A percentile compares a stretch with the other conserved stretches of the same genome.
Conservation (phyloP, 257 asterid genomes). For the Solanum tarapatanum region DNA sequence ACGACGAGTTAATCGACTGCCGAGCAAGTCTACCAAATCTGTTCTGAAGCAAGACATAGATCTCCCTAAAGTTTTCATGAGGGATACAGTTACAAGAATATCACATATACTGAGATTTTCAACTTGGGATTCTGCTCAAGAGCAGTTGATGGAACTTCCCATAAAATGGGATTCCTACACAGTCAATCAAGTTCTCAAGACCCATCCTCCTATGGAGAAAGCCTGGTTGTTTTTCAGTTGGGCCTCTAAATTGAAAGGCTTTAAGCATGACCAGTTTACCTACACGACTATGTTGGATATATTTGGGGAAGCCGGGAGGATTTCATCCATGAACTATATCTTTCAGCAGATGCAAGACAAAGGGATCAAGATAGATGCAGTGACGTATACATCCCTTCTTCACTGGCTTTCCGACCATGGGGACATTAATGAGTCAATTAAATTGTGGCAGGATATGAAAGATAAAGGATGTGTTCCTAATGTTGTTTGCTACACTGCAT, state of each 20-base stretch:
- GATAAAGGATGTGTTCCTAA: conserved; percentile 59
- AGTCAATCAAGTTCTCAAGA: conserved; percentile 76
- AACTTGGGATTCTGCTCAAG: conserved; percentile 74
- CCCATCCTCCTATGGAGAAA: conserved; percentile 92
- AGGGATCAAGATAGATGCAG: conserved; percentile 61
- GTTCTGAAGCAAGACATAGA: conserved; percentile 13
- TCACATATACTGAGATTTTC: conserved; percentile 58
- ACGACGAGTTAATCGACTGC: conserved; percentile 9
- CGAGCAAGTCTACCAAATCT: conserved; percentile 14
- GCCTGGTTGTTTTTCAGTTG: conserved; percentile 94
- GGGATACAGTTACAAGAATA: conserved; percentile 40
- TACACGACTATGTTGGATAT: conserved; percentile 94
- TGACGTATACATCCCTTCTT: conserved; percentile 68
- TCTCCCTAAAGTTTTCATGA: conserved; percentile 28
- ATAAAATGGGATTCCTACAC: conserved; percentile 85
- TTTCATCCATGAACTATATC: conserved; percentile 63
- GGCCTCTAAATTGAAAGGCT: conserved; percentile 41
- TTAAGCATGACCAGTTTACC: conserved; percentile 87
- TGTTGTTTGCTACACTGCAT: conserved; percentile 81
- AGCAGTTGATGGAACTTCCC: conserved; percentile 40
- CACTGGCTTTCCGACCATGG: conserved; percentile 83
- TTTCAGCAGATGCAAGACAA: conserved; percentile 67
- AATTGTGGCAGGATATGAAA: conserved; percentile 74
- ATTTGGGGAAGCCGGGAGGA: conserved; percentile 83
- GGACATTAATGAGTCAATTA: conserved; percentile 53